These are phyloP conservation scores for Geotrichum siamense DNA, from an alignment of 1,139 yeast species.

Conservation along the genomic window DNA sequence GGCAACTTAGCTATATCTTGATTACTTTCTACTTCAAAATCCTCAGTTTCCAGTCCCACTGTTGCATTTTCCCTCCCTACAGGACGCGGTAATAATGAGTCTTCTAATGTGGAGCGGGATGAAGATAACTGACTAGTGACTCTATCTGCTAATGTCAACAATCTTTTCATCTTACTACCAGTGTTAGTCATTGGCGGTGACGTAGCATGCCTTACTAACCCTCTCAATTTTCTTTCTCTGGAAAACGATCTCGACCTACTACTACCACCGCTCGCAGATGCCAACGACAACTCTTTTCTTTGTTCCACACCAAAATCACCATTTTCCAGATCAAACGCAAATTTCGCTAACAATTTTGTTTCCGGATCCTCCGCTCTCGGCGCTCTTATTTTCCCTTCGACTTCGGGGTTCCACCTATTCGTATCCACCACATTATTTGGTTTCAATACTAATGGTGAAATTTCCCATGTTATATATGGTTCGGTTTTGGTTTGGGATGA, in stretches of 20 bases:
- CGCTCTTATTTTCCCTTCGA: slow-evolving; percentile 1
- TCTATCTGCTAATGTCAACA: slow-evolving; percentile 7
- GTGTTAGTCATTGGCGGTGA: slow-evolving; percentile 9
- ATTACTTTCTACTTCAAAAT: background rate
- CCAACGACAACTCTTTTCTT: background rate
- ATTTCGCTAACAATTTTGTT: slow-evolving; percentile 11
- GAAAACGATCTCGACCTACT: background rate
- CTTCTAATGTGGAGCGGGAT: background rate
- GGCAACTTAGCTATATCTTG: background rate
- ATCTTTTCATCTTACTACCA: slow-evolving; percentile 5
- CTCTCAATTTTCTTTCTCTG: background rate
- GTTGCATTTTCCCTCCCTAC: background rate
- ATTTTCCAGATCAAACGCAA: background rate
- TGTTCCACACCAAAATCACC: too few species aligned
- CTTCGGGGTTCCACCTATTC: background rate
- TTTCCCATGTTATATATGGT: slow-evolving; percentile 12
- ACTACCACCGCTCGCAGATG: too few species aligned
- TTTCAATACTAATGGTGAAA: slow-evolving; percentile 5
- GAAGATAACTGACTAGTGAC: slow-evolving; percentile 1
- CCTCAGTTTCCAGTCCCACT: background rate
- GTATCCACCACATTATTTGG: background rate
- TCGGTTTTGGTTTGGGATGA: background rate
- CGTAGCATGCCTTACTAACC: slow-evolving; percentile 7
- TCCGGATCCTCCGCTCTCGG: slow-evolving; percentile 7
- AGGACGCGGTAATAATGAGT: too few species aligned